Evolutionary conservation across 2,329 filamentous ascomycete genomes (phyloP).

Genomic region (Onygenales sp.): DNA sequence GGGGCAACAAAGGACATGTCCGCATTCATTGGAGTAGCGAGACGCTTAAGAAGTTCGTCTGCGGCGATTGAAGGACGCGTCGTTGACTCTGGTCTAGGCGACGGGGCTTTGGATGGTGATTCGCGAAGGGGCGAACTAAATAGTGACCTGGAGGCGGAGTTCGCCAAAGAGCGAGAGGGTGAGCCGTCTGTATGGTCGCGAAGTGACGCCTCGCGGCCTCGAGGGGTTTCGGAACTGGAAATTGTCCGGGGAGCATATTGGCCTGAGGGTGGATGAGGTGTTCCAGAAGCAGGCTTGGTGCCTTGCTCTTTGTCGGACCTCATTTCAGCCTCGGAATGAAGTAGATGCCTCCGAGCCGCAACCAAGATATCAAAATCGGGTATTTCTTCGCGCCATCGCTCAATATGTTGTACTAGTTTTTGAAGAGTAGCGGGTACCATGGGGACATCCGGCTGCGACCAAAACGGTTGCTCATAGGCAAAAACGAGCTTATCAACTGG

Average conservation of each 20-base stretch:
- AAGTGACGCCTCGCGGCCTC: slow-evolving; percentile 17
- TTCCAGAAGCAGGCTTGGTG: not conserved
- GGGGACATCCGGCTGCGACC: slow-evolving; percentile 38
- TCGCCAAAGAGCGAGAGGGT: slow-evolving; percentile 9
- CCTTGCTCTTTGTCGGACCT: not conserved
- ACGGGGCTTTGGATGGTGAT: slow-evolving; percentile 9
- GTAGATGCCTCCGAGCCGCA: slow-evolving; percentile 43
- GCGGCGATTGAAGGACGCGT: slow-evolving; percentile 15
- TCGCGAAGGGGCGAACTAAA: slow-evolving; percentile 17
- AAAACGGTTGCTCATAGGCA: slow-evolving; percentile 35
- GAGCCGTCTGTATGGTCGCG: slow-evolving; percentile 9
- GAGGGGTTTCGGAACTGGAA: slow-evolving; percentile 12
- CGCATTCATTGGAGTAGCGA: slow-evolving; percentile 23
- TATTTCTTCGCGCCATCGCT: slow-evolving; percentile 52
- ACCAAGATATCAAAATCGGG: slow-evolving; percentile 65
- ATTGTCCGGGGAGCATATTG: slow-evolving; percentile 1
- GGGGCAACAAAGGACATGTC: not conserved
- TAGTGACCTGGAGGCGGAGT: slow-evolving; percentile 9
- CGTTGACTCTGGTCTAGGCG: slow-evolving; percentile 5
- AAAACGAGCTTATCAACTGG: slow-evolving; percentile 18
- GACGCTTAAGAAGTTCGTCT: slow-evolving; percentile 24
- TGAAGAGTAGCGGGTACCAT: slow-evolving; percentile 49
- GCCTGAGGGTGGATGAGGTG: slow-evolving; percentile 2
- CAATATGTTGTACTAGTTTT: slow-evolving; percentile 52
- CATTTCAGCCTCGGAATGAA: slow-evolving; percentile 24